Evolutionary conservation across 305 asterid genomes (phyloP), one percentile per base, ranked within the genome.

Genomic region (Ajuga reptans): DNA sequence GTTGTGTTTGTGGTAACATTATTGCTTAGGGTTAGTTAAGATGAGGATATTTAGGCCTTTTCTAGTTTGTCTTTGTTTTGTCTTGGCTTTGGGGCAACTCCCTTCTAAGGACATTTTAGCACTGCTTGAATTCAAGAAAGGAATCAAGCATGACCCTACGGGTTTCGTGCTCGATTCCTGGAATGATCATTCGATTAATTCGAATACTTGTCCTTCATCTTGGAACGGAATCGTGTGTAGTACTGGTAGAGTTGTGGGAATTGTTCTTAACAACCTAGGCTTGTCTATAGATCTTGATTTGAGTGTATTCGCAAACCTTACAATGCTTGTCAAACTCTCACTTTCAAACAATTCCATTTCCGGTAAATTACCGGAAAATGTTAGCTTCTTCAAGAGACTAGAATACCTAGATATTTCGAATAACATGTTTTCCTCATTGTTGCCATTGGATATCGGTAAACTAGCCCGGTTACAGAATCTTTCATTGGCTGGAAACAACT

Each of bases 171-270:
- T 91, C n/a, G 74, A 79, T 74, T 91, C 96, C 5, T 93, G 97
- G 99, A 90, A 85, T 16, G 86, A 89, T 61, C 95, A 89, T 54
- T 85, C 96, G 10, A 82, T 81, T 10, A 95, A 89, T 76, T 82
- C 87, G 77, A 87, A 91, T 31, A 96, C 92, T 0, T 93, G 99
- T 29, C 96, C 97, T 58, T 84, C 97, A 0, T 86, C 96, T 39
- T 93, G 97, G 99, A 87, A 93, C 61, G 99, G 99, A 45, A 84
- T 93, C 42, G 84, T 85, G 89, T 93, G 99, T 61, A 81, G 76
- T 72, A 90, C 84, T 34, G 92, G 87, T 15, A 84, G 82, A 77
- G 96, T 93, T 54, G 95, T 88, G 10, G 95, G 84, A 0, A 89
- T 93, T 77, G 92, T 84, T 68, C 96, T 93, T 39, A 94, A 93